Percentiles rank a stretch among this genome's conserved stretches.
Conservation (phyloP, 192 early-diverging fungal species). For the Rhizoclosmatium sp. region DNA sequence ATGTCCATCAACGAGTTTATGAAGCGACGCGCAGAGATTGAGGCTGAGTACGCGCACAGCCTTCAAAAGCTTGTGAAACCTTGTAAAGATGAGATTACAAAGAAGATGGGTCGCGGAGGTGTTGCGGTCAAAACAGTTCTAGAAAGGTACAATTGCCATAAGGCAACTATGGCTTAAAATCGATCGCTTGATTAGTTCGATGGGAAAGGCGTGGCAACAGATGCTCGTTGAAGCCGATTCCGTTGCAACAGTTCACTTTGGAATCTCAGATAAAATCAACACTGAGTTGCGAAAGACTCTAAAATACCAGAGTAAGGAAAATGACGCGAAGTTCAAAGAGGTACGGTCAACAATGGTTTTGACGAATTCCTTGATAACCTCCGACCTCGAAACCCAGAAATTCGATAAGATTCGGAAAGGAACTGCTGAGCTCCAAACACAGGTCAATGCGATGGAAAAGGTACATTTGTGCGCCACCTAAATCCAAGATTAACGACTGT, state of each 20-base stretch:
- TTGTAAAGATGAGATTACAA: conserved; percentile 45
- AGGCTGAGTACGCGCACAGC: conserved; percentile 44
- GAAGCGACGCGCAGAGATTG: conserved; percentile 51
- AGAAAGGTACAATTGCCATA: conserved; percentile 38
- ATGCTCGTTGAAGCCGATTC: conserved; percentile 48
- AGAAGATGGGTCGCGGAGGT: conserved; percentile 1
- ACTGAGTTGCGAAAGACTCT: conserved; percentile 50
- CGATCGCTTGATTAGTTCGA: conserved; percentile 26
- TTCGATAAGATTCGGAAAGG: conserved; percentile 52
- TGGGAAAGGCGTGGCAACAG: conserved; percentile 42
- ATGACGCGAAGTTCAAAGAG: conserved; percentile 47
- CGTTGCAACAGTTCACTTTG: conserved; percentile 34
- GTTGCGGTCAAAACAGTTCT: conserved; percentile 39
- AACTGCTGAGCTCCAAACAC: conserved; percentile 38
- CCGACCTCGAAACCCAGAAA: no score
- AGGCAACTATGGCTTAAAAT: neutral
- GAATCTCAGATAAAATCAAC: conserved; percentile 43
- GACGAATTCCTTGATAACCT: no score
- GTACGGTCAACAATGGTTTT: no score
- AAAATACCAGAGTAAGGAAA: conserved; percentile 47
- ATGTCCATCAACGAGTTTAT: conserved; percentile 54
- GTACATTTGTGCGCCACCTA: neutral
- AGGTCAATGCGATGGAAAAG: conserved; percentile 46
- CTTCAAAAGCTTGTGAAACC: conserved; percentile 48
- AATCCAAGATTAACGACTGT: neutral